Evolutionary conservation across 2,329 filamentous ascomycete genomes (phyloP), one percentile per base, ranked within the genome.

Genomic region (Microsporum ferrugineum): DNA sequence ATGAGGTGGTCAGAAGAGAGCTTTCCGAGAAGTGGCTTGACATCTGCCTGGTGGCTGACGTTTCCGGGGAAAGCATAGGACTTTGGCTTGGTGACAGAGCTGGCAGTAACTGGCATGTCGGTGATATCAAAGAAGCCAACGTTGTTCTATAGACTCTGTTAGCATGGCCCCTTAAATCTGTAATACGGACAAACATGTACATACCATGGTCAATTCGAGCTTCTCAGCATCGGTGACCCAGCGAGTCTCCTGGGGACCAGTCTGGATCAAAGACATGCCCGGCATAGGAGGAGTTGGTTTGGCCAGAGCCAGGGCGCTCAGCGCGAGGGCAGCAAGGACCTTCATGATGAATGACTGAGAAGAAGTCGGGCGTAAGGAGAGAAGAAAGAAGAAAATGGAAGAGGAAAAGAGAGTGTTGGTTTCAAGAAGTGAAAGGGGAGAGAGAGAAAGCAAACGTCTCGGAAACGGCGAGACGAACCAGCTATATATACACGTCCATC

Each of bases 151-250:
- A 36, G 0, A 29, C 17, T 6, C 10, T 27, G 17, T 36, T 57
- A 38, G 38, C 1, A 17, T 17, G 23, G 4, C 8, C 10, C 2
- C 5, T 31, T 14, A n/a, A 27, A 38, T 29, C 12, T 17, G 27
- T 10, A 33, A 45, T n/a, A 2, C 1, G 10, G 45, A 61, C 14
- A 17, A n/a, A 43, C 14, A 31, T 12, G 17, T 2, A 23, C 47
- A 38, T 82, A 95, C 91, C 68, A 90, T 82, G 70, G 88, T 86
- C 65, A 97, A 78, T 74, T 87, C 86, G 90, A 91, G 96, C 76
- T 97, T 99, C 78, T 96, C 85, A 41, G 96, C 89, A 69, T 97
- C 92, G 0, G 89, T 95, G 36, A 96, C 87, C 88, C 89, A 94
- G 79, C 82, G 79, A 29, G 86, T 91, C 71, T 92, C 81, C 62